Percentiles rank a stretch among this genome's conserved stretches.
phyloP scores from a whole-genome alignment of 2,329 filamentous ascomycete genomes.

The Pseudogymnoascus sp. region DNA sequence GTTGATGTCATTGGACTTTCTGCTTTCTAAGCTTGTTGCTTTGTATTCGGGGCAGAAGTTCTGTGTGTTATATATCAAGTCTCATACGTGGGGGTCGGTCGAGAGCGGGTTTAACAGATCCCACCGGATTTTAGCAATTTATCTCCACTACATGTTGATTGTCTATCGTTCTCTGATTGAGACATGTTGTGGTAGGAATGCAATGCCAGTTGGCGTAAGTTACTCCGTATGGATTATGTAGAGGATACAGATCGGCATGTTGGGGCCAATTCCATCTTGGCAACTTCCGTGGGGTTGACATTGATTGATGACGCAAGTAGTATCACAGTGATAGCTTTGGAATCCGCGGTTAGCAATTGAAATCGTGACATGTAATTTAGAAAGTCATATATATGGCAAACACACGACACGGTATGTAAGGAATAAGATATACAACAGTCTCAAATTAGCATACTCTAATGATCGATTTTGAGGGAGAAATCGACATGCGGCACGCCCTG shows the following conservation, averaged over 20 bases:
- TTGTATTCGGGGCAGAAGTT: not conserved
- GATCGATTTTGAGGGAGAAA: constrained; percentile 85
- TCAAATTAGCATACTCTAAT: constrained; percentile 20
- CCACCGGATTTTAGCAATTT: not conserved
- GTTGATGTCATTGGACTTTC: not conserved
- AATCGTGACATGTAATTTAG: not conserved
- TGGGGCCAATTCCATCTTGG: not conserved
- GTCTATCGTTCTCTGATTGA: not conserved
- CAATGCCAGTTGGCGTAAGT: not conserved
- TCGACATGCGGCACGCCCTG: constrained; percentile 92
- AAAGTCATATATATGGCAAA: not conserved
- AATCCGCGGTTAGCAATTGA: not conserved
- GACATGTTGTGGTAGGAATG: not conserved
- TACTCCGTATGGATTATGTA: not conserved
- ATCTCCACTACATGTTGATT: not conserved
- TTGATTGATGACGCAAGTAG: not conserved
- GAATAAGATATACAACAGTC: not conserved
- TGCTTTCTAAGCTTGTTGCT: not conserved
- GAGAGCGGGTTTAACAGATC: not conserved
- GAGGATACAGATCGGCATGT: not conserved
- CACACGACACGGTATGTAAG: not conserved
- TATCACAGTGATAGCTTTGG: not conserved
- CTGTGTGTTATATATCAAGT: not conserved
- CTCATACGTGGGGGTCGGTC: not conserved
- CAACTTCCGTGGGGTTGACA: not conserved